Evolutionary conservation across 441 rosid species (phyloP).

Genomic region (Pelargonium myrrhifolium): DNA sequence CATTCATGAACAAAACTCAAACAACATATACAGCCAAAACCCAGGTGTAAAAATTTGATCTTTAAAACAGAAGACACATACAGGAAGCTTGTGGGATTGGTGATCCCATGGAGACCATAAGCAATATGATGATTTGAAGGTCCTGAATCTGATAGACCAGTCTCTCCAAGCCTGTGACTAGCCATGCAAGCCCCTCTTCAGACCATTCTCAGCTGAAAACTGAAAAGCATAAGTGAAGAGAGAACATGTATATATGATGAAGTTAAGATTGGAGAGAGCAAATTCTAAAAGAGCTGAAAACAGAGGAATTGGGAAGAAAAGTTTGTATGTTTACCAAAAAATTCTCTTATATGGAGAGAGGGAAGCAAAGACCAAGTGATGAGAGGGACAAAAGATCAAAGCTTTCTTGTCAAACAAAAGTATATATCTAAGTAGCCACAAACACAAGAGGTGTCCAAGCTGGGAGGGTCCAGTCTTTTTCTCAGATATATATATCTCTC

Average conservation of each 20-base stretch:
- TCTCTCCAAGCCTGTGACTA: slow-evolving; percentile 64
- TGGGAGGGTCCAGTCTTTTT: slow-evolving; percentile 47
- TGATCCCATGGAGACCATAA: slow-evolving; percentile 69
- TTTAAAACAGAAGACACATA: slow-evolving; percentile 11
- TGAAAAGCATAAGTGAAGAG: slow-evolving; percentile 18
- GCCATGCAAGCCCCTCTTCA: slow-evolving; percentile 50
- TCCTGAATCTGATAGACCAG: slow-evolving; percentile 56
- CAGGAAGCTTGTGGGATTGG: slow-evolving; percentile 48
- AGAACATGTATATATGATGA: slow-evolving; percentile 19
- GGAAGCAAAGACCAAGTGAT: slow-evolving; percentile 8
- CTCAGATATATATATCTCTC: slow-evolving; percentile 27
- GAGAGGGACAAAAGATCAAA: slow-evolving; percentile 30
- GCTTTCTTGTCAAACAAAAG: slow-evolving; percentile 49
- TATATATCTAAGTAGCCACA: slow-evolving; percentile 33
- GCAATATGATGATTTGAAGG: slow-evolving; percentile 64
- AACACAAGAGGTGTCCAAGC: slow-evolving; percentile 4
- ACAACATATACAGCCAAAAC: background rate
- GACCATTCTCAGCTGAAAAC: slow-evolving; percentile 28
- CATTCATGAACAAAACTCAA: background rate
- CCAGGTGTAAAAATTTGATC: slow-evolving; percentile 3
- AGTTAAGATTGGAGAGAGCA: background rate
- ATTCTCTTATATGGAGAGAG: slow-evolving; percentile 5
- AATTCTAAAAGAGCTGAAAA: slow-evolving; percentile 1
- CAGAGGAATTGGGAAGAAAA: slow-evolving; percentile 1
- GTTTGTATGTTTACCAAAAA: background rate